A percentile compares a stretch with the other conserved stretches of the same genome.
phyloP scores from a whole-genome alignment of 805 yeast species.

The Grigorovia jiainica region DNA sequence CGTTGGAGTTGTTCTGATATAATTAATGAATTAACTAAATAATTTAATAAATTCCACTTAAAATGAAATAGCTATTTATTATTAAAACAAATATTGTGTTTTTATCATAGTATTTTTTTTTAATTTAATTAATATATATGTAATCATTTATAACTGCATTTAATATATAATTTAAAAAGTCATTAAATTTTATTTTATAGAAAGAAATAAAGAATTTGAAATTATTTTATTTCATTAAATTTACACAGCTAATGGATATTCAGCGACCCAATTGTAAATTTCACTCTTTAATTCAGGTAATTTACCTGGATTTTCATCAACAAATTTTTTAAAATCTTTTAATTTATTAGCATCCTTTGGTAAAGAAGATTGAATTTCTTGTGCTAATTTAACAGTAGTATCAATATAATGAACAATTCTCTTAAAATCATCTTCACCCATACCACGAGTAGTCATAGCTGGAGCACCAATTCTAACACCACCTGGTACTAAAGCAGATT shows the following conservation, averaged over 20 bases:
- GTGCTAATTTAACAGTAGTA: constrained; percentile 67
- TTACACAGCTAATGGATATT: constrained; percentile 60
- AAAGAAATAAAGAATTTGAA: background rate
- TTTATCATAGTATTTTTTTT: too few relatives aligned
- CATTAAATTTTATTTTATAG: background rate
- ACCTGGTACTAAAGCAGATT: constrained; percentile 91
- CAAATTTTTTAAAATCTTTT: constrained; percentile 87
- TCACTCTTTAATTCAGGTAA: constrained; percentile 62
- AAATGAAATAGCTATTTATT: too few relatives aligned
- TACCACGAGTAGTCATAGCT: constrained; percentile 97
- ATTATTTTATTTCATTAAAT: background rate
- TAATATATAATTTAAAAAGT: too few relatives aligned
- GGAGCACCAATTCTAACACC: constrained; percentile 98
- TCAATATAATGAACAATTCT: constrained; percentile 75
- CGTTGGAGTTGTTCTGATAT: constrained; percentile 16
- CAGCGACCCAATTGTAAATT: constrained; percentile 85
- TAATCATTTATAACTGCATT: too few relatives aligned
- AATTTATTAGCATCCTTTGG: constrained; percentile 92
- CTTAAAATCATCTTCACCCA: constrained; percentile 77
- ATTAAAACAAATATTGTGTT: too few relatives aligned
- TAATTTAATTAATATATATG: background rate
- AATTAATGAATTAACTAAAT: background rate
- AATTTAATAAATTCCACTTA: too few relatives aligned
- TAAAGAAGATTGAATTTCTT: constrained; percentile 61
- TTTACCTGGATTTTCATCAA: constrained; percentile 62